A percentile compares a stretch with the other conserved stretches of the same genome.
Evolutionary conservation across 2,329 filamentous ascomycete species (phyloP).

Genomic region (Paecilomyces variotii): DNA sequence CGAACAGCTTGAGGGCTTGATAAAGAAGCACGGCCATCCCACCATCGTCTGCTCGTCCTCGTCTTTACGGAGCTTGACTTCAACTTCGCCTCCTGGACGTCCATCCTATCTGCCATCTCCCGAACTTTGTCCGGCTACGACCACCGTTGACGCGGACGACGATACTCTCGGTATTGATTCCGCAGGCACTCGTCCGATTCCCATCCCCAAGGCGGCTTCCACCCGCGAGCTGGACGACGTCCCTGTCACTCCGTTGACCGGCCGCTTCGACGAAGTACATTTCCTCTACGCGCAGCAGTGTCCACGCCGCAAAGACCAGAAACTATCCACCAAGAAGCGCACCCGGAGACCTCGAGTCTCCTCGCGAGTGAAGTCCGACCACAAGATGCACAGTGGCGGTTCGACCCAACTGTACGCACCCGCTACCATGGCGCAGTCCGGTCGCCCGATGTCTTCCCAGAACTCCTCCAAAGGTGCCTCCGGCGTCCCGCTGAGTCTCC

Average conservation of each 20-base stretch:
- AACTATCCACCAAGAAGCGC: constrained; percentile 6
- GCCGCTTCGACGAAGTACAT: constrained; percentile 27
- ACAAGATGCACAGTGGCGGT: background rate
- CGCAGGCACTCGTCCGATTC: constrained; percentile 26
- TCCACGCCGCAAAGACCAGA: constrained; percentile 11
- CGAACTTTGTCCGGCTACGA: background rate
- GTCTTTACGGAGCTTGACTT: constrained; percentile 29
- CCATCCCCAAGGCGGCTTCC: constrained; percentile 22
- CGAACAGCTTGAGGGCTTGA: constrained; percentile 29
- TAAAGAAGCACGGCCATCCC: constrained; percentile 31
- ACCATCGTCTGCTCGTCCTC: constrained; percentile 29
- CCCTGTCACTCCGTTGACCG: constrained; percentile 30
- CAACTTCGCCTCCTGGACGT: constrained; percentile 29
- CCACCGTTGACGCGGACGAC: constrained; percentile 10
- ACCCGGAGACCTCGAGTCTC: constrained; percentile 8
- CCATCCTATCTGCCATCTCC: constrained; percentile 18
- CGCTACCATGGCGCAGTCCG: constrained; percentile 24
- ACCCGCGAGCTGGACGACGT: constrained; percentile 22
- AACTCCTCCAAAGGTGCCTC: constrained; percentile 27
- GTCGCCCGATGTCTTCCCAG: constrained; percentile 21
- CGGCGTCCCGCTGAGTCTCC: constrained; percentile 33
- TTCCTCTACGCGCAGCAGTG: constrained; percentile 24
- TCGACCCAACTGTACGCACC: constrained; percentile 1
- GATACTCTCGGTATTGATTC: constrained; percentile 13
- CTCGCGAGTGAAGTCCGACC: background rate